Evolutionary conservation across 306 rosid genomes (phyloP).

Genomic region (Bauhinia variegata): DNA sequence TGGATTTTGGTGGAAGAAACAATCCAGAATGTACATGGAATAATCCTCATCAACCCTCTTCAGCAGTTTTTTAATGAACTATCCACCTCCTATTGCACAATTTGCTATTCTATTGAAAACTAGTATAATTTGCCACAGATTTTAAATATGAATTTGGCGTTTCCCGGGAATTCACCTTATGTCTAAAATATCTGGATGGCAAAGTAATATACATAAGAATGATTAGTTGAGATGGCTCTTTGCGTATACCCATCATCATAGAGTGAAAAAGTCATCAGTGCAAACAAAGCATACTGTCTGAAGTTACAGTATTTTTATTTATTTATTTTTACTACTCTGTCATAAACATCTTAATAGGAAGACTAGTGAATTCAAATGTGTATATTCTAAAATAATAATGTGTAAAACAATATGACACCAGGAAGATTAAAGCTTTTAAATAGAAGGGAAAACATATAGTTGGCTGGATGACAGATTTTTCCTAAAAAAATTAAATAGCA

Average conservation of each 20-base stretch:
- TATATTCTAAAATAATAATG: not conserved
- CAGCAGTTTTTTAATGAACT: slow-evolving; percentile 11
- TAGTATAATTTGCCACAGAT: not conserved
- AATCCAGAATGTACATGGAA: not conserved
- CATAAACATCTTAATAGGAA: not conserved
- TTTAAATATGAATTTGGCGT: not conserved
- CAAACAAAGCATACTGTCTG: not conserved
- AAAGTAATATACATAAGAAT: not conserved
- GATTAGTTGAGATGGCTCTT: slow-evolving; percentile 10
- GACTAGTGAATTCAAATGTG: not conserved
- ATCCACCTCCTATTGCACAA: slow-evolving; percentile 10
- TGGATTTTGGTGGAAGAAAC: not conserved
- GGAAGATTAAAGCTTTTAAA: slow-evolving; percentile 13
- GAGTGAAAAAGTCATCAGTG: not conserved
- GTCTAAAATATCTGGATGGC: not conserved
- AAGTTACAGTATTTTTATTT: too few species aligned
- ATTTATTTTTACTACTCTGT: too few species aligned
- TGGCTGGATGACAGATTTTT: slow-evolving; percentile 1
- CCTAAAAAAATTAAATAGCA: not conserved
- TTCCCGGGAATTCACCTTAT: not conserved
- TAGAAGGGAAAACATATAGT: slow-evolving; percentile 10
- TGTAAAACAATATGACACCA: not conserved
- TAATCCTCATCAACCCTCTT: not conserved
- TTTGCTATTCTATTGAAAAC: not conserved
- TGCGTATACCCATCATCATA: not conserved